Evolutionary conservation across 768 basidiomycete genomes (phyloP), one percentile per base, ranked within the genome.

Genomic region (Leucosporidium yakuticum): DNA sequence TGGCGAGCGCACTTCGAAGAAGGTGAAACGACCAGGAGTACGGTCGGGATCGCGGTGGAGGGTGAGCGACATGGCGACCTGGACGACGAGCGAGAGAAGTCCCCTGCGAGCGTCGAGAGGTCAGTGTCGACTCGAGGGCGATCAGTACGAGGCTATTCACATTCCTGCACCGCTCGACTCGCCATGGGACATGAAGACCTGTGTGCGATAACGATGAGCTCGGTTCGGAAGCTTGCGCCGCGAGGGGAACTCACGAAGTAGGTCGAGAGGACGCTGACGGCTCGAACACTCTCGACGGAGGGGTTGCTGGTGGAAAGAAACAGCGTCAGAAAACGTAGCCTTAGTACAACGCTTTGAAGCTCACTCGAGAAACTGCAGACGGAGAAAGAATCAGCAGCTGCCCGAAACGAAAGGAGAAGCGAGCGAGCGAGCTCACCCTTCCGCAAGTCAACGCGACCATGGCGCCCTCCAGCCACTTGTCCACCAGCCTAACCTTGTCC

Each of bases 31-130:
- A 25, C 65, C 65, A 17, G 53, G 53, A 11, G 58, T 50, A 15
- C 65, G 65, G 62, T 70, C 69, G 4, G 69, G 69, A 54, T 70
- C 69, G 25, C 69, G 65, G 36, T 70, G 69, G 20, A 70, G 62
- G 12, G 58, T 58, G 65, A 70, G 69, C 2, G 65, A 60, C 20
- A 64, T 58, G 9, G 69, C 69, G 53, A 61, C 63, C 57, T 63
- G 62, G 3, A 70, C 69, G 58, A 50, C 57, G 36, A 70, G 65
- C 17, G 69, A 70, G 25, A 70, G 65, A 3, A 70, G 53, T 23
- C 69, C 69, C 31, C 60, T 47, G 60, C 48, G 27, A 47, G 60
- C 19, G 39, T 8, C 39, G 36, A 44, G 39, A 39, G 4, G 39
- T 44, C 36, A 58, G 57, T 32, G 6, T 8, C 15, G 23, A 23